Percentiles rank a stretch among this genome's conserved stretches.
These are phyloP conservation scores for Fusarium sp. DNA, from an alignment of 2,329 filamentous ascomycete species.

Conservation along the genomic window DNA sequence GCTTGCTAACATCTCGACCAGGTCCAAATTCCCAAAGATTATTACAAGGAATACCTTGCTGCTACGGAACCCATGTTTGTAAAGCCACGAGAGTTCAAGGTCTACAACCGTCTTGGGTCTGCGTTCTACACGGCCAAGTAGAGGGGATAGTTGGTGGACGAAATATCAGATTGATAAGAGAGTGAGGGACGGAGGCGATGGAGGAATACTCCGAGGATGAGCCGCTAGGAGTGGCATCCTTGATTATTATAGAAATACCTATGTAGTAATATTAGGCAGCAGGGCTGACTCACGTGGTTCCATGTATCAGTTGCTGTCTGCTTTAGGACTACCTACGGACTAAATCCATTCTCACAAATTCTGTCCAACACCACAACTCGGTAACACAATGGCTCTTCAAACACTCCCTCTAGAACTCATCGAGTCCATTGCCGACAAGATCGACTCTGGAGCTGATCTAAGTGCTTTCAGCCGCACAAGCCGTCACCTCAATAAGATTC, in stretches of 20 bases:
- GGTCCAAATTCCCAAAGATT: slow-evolving; percentile 6
- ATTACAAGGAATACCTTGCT: slow-evolving; percentile 9
- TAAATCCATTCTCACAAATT: background rate
- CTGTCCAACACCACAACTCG: background rate
- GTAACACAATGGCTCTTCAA: background rate
- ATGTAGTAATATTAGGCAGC: no score
- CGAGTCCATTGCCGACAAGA: background rate
- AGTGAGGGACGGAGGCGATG: background rate
- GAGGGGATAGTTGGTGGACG: background rate
- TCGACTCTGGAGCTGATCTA: background rate
- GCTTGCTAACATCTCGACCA: background rate
- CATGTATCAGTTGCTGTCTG: no score
- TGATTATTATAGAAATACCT: no score
- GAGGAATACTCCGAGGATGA: no score
- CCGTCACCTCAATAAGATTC: background rate
- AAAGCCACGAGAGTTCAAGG: slow-evolving; percentile 2
- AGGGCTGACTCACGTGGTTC: no score
- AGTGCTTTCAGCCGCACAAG: slow-evolving; percentile 5
- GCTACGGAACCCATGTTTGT: slow-evolving; percentile 2
- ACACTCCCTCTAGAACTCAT: slow-evolving; percentile 14
- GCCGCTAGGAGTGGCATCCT: no score
- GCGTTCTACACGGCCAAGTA: background rate
- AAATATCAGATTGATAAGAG: background rate
- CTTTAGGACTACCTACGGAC: no score
- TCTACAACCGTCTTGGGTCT: background rate